Percentiles rank a stretch among this genome's conserved stretches.
These are phyloP conservation scores for Colletotrichum acutatum DNA, from an alignment of 2,329 filamentous ascomycete genomes.

Conservation along the genomic window DNA sequence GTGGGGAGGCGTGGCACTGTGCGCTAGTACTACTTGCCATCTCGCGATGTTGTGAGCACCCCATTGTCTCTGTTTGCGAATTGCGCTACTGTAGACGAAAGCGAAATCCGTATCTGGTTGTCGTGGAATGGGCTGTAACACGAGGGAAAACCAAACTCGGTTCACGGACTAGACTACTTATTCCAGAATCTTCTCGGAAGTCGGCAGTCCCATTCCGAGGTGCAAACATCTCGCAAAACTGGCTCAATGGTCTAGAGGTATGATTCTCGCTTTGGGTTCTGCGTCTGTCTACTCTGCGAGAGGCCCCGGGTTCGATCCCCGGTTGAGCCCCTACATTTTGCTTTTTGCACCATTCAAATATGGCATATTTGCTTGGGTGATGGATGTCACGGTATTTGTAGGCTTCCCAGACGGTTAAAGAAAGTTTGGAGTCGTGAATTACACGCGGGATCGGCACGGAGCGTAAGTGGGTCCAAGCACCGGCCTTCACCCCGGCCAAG, in stretches of 20 bases:
- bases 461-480: neutral
- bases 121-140: too few species aligned
- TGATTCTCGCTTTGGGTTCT: conserved; percentile 47
- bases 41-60: neutral
- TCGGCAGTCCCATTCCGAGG: neutral
- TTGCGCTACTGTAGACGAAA: neutral
- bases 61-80: neutral
- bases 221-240: neutral
- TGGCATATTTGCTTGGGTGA: neutral
- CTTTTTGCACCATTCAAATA: neutral
- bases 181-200: too few species aligned
- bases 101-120: neutral
- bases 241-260: conserved; percentile 48
- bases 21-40: neutral
- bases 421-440: neutral
- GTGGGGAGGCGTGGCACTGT: neutral
- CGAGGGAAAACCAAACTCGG: too few species aligned
- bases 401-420: too few species aligned
- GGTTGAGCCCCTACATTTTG: conserved; percentile 40
- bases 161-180: neutral
- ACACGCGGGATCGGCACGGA: neutral
- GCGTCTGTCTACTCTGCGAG: conserved; percentile 39
- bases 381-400: neutral
- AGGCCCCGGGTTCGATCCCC: conserved; percentile 49
- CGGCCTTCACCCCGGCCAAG: neutral